These are phyloP conservation scores for Novymonas esmeraldas DNA, from an alignment of 208 protist genomes.

Conservation along the genomic window DNA sequence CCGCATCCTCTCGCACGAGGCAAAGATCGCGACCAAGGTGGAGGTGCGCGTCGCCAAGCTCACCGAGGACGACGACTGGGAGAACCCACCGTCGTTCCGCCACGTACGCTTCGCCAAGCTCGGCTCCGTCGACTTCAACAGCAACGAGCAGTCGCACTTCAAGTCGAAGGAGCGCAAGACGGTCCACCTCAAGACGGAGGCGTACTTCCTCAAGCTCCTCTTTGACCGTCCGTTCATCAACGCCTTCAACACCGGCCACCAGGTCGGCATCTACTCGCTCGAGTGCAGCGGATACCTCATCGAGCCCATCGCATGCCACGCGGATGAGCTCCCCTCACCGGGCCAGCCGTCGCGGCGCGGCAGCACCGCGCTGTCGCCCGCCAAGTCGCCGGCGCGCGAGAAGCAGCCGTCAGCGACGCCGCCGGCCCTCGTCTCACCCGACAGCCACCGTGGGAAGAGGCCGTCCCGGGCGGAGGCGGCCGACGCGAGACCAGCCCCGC, in stretches of 20 bases:
- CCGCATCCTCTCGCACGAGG: slow-evolving; percentile 83
- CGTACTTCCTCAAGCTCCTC: slow-evolving; percentile 90
- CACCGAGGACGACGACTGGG: slow-evolving; percentile 23
- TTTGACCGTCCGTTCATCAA: slow-evolving; percentile 78
- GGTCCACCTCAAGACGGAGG: slow-evolving; percentile 80
- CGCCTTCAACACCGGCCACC: slow-evolving; percentile 64
- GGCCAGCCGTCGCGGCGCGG: neutral
- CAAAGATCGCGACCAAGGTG: slow-evolving; percentile 85
- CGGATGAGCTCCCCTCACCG: slow-evolving; percentile 12
- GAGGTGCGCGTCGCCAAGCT: slow-evolving; percentile 83
- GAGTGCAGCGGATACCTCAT: slow-evolving; percentile 66
- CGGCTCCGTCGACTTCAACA: slow-evolving; percentile 81
- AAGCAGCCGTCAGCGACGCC: neutral
- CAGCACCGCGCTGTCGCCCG: slow-evolving; percentile 3
- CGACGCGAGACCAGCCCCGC: neutral
- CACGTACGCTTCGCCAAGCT: slow-evolving; percentile 74
- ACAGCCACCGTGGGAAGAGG: neutral
- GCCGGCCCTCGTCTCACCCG: neutral
- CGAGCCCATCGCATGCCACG: slow-evolving; percentile 21
- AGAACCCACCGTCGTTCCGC: slow-evolving; percentile 67
- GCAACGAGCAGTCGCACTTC: slow-evolving; percentile 79
- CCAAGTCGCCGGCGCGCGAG: neutral
- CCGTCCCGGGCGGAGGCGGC: neutral
- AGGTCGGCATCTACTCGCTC: slow-evolving; percentile 88
- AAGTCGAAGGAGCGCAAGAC: slow-evolving; percentile 90